Evolutionary conservation across 805 yeast genomes (phyloP).

Genomic region (Candida stauntonica): DNA sequence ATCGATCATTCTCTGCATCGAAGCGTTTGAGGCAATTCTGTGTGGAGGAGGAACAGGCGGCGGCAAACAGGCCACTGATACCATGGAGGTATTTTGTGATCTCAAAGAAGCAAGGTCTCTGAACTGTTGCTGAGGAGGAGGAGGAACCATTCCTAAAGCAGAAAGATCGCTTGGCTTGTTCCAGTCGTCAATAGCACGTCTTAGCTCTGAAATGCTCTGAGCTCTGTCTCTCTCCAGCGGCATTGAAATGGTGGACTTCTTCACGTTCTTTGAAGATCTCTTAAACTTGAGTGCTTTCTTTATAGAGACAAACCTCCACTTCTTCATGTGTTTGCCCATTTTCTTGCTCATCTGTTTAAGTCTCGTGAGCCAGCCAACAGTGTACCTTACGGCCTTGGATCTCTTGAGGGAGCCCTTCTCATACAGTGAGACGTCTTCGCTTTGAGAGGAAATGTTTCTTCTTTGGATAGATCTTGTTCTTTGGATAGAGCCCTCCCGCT

Average conservation of each 20-base stretch:
- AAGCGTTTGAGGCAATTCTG: slow-evolving; percentile 17
- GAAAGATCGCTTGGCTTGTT: slow-evolving; percentile 2
- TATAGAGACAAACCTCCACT: slow-evolving; percentile 27
- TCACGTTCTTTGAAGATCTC: slow-evolving; percentile 6
- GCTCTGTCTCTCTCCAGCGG: slow-evolving; percentile 22
- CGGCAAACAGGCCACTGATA: slow-evolving; percentile 6
- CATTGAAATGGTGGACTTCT: slow-evolving; percentile 16
- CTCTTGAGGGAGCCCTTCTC: slow-evolving; percentile 27
- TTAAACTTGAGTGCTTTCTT: slow-evolving; percentile 19
- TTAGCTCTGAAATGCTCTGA: slow-evolving; percentile 25
- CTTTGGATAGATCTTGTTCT: slow-evolving; percentile 1
- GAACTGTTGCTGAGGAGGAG: slow-evolving; percentile 11
- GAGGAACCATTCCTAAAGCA: background rate
- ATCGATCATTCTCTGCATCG: slow-evolving; percentile 15
- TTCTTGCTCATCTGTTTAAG: slow-evolving; percentile 26
- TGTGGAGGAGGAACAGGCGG: slow-evolving; percentile 28
- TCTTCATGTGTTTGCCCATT: slow-evolving; percentile 24
- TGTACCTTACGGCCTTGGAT: slow-evolving; percentile 34
- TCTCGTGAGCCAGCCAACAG: slow-evolving; percentile 34
- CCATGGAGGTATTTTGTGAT: background rate
- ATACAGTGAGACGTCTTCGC: slow-evolving; percentile 15
- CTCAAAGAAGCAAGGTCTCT: slow-evolving; percentile 5
- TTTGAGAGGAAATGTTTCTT: background rate
- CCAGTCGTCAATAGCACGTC: slow-evolving; percentile 26
- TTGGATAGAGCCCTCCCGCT: slow-evolving; percentile 1